Evolutionary conservation across 371 early-diverging fungal genomes (phyloP), one percentile per base, ranked within the genome.

Genomic region (Mortierella sp.): DNA sequence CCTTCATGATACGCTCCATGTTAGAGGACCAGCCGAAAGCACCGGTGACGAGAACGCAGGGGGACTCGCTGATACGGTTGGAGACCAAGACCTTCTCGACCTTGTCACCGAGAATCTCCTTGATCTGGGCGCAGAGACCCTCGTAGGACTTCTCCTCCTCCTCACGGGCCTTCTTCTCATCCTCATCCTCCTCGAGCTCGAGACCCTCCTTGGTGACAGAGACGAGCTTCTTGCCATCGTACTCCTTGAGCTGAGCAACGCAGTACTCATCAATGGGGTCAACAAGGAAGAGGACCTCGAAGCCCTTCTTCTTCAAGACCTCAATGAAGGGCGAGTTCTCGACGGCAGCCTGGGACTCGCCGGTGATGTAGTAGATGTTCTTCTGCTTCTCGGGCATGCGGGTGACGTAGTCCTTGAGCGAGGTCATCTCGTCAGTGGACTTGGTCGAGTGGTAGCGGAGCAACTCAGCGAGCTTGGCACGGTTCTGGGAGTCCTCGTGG

Each of bases 1-100:
- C 96, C 90, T 95, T 97, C 97, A 99, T 99, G 92, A 99, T 98
- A 87, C 97, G 95, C 87, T 99, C 99, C 98, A 98, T 98, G 93
- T 98, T 98, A 82, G 97, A 97, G 45, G 98, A 96, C 97, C 98
- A 97, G 65, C 99, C 98, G 81, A 95, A 98, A 84, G 98, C 97
- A 69, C 97, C 96, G 59, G 99, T 97, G 79, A 97, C 96, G 68
- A 99, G 90, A 58, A 97, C 96, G 86, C 98, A 98, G 29, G 99
- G 99, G 48, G 97, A 96, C 84, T 95, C 93, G 79, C 90, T 88
- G 82, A 99, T 93, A 85, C 97, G 94, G 91, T 93, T 91, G 77
- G 98, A 97, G 77, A 98, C 86, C 45, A 91, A 57, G n/a, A 98
- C 99, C 94, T 99, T 99, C 89, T 99, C 99, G 69, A 99, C 95